These are phyloP conservation scores for Beta corolliflora DNA, from an alignment of 179 eudicot genomes.

Conservation along the genomic window DNA sequence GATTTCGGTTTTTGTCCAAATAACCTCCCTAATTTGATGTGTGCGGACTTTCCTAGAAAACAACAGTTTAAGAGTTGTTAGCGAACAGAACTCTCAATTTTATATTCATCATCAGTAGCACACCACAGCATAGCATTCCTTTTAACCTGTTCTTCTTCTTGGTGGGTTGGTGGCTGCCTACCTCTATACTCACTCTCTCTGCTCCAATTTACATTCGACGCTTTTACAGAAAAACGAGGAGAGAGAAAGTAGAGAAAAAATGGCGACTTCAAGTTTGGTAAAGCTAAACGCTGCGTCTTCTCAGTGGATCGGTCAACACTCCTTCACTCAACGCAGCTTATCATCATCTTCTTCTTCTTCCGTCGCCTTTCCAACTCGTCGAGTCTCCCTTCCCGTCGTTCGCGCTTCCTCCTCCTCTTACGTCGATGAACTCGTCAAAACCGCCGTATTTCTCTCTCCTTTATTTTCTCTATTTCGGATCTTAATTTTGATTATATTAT, in stretches of 20 bases:
- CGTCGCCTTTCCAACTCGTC: conserved; percentile 8
- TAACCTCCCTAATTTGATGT: neutral
- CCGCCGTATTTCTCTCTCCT: conserved; percentile 7
- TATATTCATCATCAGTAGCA: neutral
- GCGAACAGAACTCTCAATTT: neutral
- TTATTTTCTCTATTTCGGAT: neutral
- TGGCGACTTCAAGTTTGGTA: conserved; percentile 37
- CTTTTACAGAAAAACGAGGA: neutral
- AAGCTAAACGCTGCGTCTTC: conserved; percentile 36
- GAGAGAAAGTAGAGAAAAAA: conserved; percentile 10
- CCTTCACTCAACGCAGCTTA: conserved; percentile 14
- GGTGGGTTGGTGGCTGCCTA: no score
- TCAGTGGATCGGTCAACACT: conserved; percentile 17
- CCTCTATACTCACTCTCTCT: no score
- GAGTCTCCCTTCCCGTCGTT: conserved; percentile 13
- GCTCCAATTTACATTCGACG: neutral
- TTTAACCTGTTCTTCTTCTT: neutral
- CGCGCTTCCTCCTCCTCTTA: conserved; percentile 16
- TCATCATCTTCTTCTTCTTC: neutral
- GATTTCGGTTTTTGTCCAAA: no score
- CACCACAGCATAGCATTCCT: neutral
- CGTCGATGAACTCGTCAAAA: conserved; percentile 14
- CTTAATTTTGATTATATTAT: neutral
- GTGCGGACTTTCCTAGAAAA: conserved; percentile 27
- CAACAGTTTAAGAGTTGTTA: neutral